These are phyloP conservation scores for Phlyctochytrium bullatum DNA, from an alignment of 192 early-diverging fungal species.

Conservation along the genomic window DNA sequence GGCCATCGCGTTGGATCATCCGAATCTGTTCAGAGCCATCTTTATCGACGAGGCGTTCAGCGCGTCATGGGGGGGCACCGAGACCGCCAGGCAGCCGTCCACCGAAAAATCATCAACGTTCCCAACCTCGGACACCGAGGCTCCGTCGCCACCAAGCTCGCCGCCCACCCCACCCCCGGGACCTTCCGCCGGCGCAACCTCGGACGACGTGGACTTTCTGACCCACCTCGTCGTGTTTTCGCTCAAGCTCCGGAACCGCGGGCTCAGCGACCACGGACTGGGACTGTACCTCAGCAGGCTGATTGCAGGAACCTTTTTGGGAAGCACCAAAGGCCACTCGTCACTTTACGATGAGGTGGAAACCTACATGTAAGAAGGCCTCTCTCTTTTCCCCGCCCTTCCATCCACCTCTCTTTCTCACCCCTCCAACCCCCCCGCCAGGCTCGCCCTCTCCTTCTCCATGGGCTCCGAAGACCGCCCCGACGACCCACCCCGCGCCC, in stretches of 20 bases:
- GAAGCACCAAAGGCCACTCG: slow-evolving; percentile 79
- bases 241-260: slow-evolving; percentile 77
- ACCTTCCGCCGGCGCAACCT: not conserved
- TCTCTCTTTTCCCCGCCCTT: not conserved
- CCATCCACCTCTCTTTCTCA: not conserved
- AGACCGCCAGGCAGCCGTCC: not conserved
- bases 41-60: slow-evolving; percentile 82
- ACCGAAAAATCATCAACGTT: not conserved
- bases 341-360: slow-evolving; percentile 84
- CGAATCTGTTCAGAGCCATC: slow-evolving; percentile 76
- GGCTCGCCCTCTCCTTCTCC: not conserved
- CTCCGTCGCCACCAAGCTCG: not conserved
- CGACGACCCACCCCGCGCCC: not conserved
- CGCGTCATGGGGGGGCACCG: slow-evolving; percentile 15
- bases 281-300: slow-evolving; percentile 78
- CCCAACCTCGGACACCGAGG: not conserved
- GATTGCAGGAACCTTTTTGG: slow-evolving; percentile 81
- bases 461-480: not conserved
- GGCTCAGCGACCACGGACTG: slow-evolving; percentile 79
- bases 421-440: not conserved
- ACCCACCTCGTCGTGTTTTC: slow-evolving; percentile 80
- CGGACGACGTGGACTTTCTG: slow-evolving; percentile 56
- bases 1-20: not conserved
- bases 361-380: slow-evolving; percentile 70
- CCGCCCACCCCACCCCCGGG: not conserved